Evolutionary conservation across 2,329 filamentous ascomycete species (phyloP).

Genomic region (Orbilia quercus): DNA sequence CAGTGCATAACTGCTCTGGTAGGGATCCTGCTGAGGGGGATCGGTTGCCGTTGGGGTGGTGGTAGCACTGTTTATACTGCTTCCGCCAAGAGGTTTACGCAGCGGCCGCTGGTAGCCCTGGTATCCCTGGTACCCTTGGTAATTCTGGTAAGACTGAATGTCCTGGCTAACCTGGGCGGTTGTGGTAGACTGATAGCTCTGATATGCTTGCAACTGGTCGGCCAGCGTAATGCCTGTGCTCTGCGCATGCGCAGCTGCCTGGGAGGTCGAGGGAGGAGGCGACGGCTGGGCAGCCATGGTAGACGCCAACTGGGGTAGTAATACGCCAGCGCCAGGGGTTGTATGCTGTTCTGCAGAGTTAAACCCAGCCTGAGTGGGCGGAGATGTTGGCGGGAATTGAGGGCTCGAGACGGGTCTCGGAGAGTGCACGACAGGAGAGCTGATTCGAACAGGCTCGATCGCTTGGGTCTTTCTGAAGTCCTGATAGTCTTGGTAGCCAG

Average conservation of each 20-base stretch:
- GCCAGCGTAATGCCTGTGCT: conserved; percentile 22
- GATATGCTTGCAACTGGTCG: conserved; percentile 46
- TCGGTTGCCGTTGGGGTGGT: background rate
- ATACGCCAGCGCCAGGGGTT: no score
- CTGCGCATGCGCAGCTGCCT: no score
- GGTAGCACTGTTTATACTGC: background rate
- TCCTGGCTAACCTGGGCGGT: background rate
- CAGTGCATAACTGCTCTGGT: background rate
- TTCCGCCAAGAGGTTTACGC: conserved; percentile 33
- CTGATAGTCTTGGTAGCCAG: conserved; percentile 34
- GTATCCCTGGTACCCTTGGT: conserved; percentile 12
- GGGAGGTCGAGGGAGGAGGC: background rate
- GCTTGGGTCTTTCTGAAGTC: conserved; percentile 22
- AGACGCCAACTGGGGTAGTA: no score
- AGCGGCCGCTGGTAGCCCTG: conserved; percentile 32
- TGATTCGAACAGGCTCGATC: background rate
- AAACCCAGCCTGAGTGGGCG: no score
- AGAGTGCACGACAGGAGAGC: no score
- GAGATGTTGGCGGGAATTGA: background rate
- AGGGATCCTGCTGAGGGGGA: conserved; percentile 5
- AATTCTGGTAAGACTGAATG: conserved; percentile 5
- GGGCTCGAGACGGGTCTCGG: no score
- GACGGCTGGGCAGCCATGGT: background rate
- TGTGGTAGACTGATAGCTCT: conserved; percentile 17
- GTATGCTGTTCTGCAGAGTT: no score